Evolutionary conservation across 345 rosid genomes (phyloP).

Genomic region (Tarenaya hassleriana): DNA sequence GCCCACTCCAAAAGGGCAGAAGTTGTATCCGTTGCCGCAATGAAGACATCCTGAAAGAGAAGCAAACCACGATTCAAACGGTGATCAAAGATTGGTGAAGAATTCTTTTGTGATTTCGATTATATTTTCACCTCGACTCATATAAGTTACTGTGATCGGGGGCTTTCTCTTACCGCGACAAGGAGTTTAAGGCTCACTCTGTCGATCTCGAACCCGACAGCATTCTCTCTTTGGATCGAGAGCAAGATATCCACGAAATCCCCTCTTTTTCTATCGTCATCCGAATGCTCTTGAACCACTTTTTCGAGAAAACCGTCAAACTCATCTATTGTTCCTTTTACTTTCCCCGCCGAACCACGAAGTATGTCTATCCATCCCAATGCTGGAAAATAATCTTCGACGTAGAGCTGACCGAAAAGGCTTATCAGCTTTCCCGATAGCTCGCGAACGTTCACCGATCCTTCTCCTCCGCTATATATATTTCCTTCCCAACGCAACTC

Average conservation of each 20-base stretch:
- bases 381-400: slow-evolving; percentile 4
- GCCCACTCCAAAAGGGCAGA: slow-evolving; percentile 25
- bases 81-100: background rate
- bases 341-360: background rate
- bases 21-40: slow-evolving; percentile 25
- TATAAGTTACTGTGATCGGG: no score
- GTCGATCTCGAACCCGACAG: background rate
- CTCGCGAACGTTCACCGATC: background rate
- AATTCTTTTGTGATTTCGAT: background rate
- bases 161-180: background rate
- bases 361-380: background rate
- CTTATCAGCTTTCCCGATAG: background rate
- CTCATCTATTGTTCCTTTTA: background rate
- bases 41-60: slow-evolving; percentile 19
- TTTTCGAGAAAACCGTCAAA: background rate
- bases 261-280: background rate
- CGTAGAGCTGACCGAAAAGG: background rate
- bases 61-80: background rate
- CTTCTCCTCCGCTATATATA: slow-evolving; percentile 13
- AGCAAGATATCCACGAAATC: background rate
- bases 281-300: background rate
- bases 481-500: background rate
- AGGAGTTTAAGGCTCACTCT: background rate
- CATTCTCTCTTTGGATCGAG: background rate
- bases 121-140: background rate